These are phyloP conservation scores for Candida sphagnicola DNA, from an alignment of 805 yeast genomes.

Conservation along the genomic window DNA sequence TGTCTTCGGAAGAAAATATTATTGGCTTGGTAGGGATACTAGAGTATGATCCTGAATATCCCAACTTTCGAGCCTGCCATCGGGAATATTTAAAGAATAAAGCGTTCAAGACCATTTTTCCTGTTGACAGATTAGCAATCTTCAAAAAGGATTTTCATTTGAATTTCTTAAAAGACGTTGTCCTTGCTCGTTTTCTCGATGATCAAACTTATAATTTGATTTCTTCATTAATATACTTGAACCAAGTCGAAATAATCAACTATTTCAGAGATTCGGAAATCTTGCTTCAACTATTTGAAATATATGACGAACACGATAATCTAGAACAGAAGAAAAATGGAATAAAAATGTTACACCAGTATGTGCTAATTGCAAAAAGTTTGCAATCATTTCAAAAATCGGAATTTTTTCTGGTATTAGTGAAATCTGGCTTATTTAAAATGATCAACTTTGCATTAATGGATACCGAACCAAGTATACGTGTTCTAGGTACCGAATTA, in stretches of 20 bases:
- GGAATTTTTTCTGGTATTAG: conserved; percentile 58
- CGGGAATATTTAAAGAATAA: conserved; percentile 58
- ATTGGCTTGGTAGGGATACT: conserved; percentile 69
- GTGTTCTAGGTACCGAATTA: conserved; percentile 75
- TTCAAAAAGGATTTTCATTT: conserved; percentile 74
- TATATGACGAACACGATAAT: conserved; percentile 37
- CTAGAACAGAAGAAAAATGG: conserved; percentile 56
- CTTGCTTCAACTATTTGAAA: conserved; percentile 52
- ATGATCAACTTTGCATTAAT: conserved; percentile 70
- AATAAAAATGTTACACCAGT: conserved; percentile 74
- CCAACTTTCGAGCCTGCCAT: conserved; percentile 74
- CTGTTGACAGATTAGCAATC: conserved; percentile 47
- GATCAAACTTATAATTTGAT: conserved; percentile 71
- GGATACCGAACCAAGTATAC: conserved; percentile 42
- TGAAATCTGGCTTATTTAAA: conserved; percentile 65
- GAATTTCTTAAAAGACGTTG: conserved; percentile 83
- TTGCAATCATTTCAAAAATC: conserved; percentile 58
- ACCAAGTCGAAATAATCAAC: conserved; percentile 64
- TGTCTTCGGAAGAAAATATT: conserved; percentile 27
- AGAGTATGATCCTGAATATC: conserved; percentile 87
- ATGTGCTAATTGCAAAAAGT: conserved; percentile 68
- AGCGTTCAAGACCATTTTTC: conserved; percentile 66
- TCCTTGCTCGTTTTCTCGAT: conserved; percentile 75
- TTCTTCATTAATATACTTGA: conserved; percentile 59
- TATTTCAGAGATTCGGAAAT: conserved; percentile 51